Evolutionary conservation across 2,329 filamentous ascomycete species (phyloP).

Genomic region (Neonectria ditissima): DNA sequence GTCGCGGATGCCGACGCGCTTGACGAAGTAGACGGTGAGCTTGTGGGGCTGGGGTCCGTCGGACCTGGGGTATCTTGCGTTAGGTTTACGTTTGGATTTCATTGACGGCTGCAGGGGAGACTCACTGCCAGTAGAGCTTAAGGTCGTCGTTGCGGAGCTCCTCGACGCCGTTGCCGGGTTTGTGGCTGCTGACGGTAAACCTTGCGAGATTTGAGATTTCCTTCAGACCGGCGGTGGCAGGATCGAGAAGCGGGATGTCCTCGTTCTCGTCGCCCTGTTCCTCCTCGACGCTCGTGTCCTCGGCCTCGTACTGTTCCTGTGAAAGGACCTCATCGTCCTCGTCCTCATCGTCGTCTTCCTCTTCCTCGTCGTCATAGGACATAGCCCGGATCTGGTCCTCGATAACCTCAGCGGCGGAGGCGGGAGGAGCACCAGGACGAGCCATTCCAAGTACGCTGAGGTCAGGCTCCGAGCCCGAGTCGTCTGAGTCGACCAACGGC

Average conservation of each 20-base stretch:
- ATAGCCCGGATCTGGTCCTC: slow-evolving; percentile 48
- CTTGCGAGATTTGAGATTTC: slow-evolving; percentile 87
- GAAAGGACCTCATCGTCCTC: slow-evolving; percentile 42
- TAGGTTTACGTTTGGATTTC: neutral
- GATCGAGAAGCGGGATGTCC: slow-evolving; percentile 61
- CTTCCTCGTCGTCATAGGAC: slow-evolving; percentile 41
- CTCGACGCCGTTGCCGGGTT: slow-evolving; percentile 82
- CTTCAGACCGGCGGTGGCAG: slow-evolving; percentile 71
- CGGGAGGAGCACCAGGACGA: slow-evolving; percentile 43
- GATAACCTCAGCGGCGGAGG: slow-evolving; percentile 27
- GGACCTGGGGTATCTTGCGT: slow-evolving; percentile 61
- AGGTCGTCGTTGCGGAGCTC: slow-evolving; percentile 81
- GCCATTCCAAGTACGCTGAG: slow-evolving; percentile 52
- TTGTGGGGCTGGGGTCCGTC: slow-evolving; percentile 87
- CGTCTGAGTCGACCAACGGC: slow-evolving; percentile 51
- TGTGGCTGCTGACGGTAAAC: slow-evolving; percentile 85
- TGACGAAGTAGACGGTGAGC: slow-evolving; percentile 87
- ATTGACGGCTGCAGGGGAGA: slow-evolving; percentile 21
- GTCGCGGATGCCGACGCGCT: slow-evolving; percentile 80
- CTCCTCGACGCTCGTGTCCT: slow-evolving; percentile 48
- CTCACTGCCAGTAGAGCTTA: slow-evolving; percentile 82
- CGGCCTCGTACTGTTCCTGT: slow-evolving; percentile 49
- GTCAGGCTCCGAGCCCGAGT: slow-evolving; percentile 53
- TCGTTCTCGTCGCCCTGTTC: slow-evolving; percentile 55
- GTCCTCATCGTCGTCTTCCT: slow-evolving; percentile 38